Evolutionary conservation across 495 filamentous ascomycete species (phyloP), one percentile per base, ranked within the genome.

Genomic region (Aspergillus egyptiacus): DNA sequence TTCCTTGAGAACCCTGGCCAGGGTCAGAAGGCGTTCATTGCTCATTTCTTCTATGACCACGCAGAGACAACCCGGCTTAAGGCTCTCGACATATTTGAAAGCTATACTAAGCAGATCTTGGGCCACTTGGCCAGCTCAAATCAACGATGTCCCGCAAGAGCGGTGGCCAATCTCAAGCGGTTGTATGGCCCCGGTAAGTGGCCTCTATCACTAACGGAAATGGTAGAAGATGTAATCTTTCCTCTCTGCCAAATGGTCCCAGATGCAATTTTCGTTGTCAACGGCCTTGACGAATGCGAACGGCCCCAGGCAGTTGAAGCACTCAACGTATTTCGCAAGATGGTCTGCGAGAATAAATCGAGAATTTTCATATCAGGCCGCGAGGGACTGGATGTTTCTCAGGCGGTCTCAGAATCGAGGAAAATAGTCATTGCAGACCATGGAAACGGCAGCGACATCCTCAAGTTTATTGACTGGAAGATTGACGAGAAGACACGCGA

Each of bases 381-480:
- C 7, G 39, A 42, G 24, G 39, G 39, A 6, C 39, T 42, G n/a
- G 23, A 42, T 9, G 39, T 42, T 5, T 9, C 13, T 9, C 39
- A 42, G 13, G 23, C 23, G 6, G 30, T 42, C 23, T 5, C 39
- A 6, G 23, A 1, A 17, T 42, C 24, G n/a, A 18, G n/a, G 11
- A 28, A 23, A 1, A 18, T 42, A 15, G 10, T n/a, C 11, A 42
- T 42, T 18, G 23, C 24, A 1, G 18, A 42, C 18, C 39, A 42
- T 8, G 39, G 39, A 2, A 42, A 42, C 3, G 39, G 39, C 3
- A 42, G 14, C 24, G 39, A 42, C n/a, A 42, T 42, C 10, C 39
- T 42, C n/a, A 42, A 7, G n/a, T 42, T 42, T 15, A 42, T 42
- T 9, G 14, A 42, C 13, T 42, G 39, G 39, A 42, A 42, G 39